Percentiles rank a stretch among this genome's conserved stretches.
Evolutionary conservation across 345 rosid genomes (phyloP).

Genomic region (Citrus sp.): DNA sequence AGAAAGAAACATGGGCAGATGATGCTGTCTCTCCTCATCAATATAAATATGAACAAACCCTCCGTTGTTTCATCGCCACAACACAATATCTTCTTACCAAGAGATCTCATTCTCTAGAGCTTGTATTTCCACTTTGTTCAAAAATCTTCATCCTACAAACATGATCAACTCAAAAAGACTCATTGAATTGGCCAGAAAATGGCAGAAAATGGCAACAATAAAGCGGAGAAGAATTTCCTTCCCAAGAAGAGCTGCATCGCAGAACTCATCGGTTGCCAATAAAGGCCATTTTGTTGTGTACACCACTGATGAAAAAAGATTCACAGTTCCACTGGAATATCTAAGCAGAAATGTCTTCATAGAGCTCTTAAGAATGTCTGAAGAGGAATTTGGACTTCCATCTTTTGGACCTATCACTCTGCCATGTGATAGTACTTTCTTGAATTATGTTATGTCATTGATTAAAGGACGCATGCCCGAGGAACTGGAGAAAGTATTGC

Average conservation of each 20-base stretch:
- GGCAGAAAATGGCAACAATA: constrained; percentile 20
- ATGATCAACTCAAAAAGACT: constrained; percentile 24
- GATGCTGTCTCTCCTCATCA: not conserved
- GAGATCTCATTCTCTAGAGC: not conserved
- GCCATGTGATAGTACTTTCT: constrained; percentile 23
- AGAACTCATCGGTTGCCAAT: not conserved
- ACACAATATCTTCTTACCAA: not conserved
- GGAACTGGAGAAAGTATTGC: constrained; percentile 30
- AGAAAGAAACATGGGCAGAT: not conserved
- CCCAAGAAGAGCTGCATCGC: not conserved
- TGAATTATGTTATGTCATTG: constrained; percentile 25
- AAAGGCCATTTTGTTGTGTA: constrained; percentile 30
- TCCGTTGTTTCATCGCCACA: not conserved
- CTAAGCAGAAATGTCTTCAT: constrained; percentile 9
- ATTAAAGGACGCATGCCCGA: constrained; percentile 13
- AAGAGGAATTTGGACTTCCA: constrained; percentile 18
- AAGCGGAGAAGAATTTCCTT: constrained; percentile 4
- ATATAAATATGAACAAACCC: not conserved
- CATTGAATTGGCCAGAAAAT: constrained; percentile 11
- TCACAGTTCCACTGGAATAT: constrained; percentile 18
- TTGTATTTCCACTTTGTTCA: not conserved
- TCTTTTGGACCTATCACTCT: constrained; percentile 11
- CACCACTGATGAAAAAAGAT: constrained; percentile 9
- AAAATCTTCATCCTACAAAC: not conserved
- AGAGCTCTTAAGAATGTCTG: constrained; percentile 16